Percentiles rank a stretch among this genome's conserved stretches.
phyloP scores from a whole-genome alignment of 2,329 filamentous ascomycete genomes.

The Phyllosticta citrichinensis region DNA sequence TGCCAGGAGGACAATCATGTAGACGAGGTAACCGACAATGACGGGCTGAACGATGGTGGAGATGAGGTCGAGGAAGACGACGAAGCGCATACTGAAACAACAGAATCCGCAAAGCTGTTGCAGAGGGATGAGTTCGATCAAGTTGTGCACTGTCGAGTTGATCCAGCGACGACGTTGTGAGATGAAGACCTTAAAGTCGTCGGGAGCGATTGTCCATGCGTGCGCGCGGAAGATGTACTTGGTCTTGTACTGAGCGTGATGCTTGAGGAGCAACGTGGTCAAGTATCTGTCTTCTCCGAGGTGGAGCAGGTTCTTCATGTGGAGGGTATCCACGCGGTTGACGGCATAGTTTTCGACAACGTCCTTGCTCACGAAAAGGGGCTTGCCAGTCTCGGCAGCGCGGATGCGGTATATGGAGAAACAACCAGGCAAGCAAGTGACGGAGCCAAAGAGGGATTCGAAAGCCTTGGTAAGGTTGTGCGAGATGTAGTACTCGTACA shows the following conservation, averaged over 20 bases:
- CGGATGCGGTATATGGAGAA: conserved; percentile 99
- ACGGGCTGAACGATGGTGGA: conserved; percentile 89
- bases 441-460: conserved; percentile 90
- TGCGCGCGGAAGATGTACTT: conserved; percentile 91
- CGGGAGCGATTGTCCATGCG: conserved; percentile 94
- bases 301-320: conserved; percentile 97
- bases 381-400: conserved; percentile 87
- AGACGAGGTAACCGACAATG: conserved; percentile 78
- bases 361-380: conserved; percentile 89
- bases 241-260: conserved; percentile 90
- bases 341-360: conserved; percentile 80
- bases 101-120: conserved; percentile 97
- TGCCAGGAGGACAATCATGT: conserved; percentile 51
- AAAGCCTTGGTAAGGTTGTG: conserved; percentile 96
- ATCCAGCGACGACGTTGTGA: conserved; percentile 99
- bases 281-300: conserved; percentile 96
- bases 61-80: conserved; percentile 88
- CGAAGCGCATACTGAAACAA: conserved; percentile 98
- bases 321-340: conserved; percentile 92
- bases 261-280: conserved; percentile 87
- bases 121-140: conserved; percentile 89
- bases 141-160: conserved; percentile 96
- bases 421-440: conserved; percentile 96
- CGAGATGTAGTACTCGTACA: conserved; percentile 99
- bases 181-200: conserved; percentile 88